Percentiles rank a stretch among this genome's conserved stretches.
Conservation (phyloP, 768 basidiomycete species). For the Crepidotus variabilis region DNA sequence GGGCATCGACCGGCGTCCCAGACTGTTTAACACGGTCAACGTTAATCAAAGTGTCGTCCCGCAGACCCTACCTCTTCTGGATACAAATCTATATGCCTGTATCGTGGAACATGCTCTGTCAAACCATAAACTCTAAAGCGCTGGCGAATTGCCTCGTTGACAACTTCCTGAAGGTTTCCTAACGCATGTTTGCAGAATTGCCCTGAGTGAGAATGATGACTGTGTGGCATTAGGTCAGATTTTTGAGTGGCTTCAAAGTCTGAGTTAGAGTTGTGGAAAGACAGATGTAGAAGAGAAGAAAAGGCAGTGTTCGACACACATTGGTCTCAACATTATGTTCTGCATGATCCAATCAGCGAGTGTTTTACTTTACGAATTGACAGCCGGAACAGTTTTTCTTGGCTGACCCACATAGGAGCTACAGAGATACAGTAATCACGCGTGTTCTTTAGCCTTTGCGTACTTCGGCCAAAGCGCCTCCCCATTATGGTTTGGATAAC, state of each 20-base stretch:
- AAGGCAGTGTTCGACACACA: not conserved
- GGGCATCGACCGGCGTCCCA: slow-evolving; percentile 44
- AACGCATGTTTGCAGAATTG: slow-evolving; percentile 91
- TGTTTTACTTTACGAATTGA: too few species aligned
- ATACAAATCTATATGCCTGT: slow-evolving; percentile 77
- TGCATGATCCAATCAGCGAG: too few species aligned
- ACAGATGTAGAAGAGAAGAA: too few species aligned
- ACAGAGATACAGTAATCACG: too few species aligned
- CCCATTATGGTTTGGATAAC: too few species aligned
- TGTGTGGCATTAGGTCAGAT: slow-evolving; percentile 47
- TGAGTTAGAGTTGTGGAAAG: too few species aligned
- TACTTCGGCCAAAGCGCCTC: too few species aligned
- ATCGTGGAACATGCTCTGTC: slow-evolving; percentile 92
- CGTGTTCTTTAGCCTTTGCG: too few species aligned
- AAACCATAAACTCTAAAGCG: slow-evolving; percentile 83
- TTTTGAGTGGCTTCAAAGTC: too few species aligned
- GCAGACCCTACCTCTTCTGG: slow-evolving; percentile 81
- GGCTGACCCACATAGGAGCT: too few species aligned
- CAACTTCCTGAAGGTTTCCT: slow-evolving; percentile 77
- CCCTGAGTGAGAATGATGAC: slow-evolving; percentile 91
- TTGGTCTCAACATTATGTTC: too few species aligned
- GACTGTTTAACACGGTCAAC: slow-evolving; percentile 34
- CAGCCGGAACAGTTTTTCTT: too few species aligned
- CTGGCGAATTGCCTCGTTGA: slow-evolving; percentile 72
- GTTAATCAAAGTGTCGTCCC: slow-evolving; percentile 8